Evolutionary conservation across 257 asterid species (phyloP).

Genomic region (Misopates orontium): DNA sequence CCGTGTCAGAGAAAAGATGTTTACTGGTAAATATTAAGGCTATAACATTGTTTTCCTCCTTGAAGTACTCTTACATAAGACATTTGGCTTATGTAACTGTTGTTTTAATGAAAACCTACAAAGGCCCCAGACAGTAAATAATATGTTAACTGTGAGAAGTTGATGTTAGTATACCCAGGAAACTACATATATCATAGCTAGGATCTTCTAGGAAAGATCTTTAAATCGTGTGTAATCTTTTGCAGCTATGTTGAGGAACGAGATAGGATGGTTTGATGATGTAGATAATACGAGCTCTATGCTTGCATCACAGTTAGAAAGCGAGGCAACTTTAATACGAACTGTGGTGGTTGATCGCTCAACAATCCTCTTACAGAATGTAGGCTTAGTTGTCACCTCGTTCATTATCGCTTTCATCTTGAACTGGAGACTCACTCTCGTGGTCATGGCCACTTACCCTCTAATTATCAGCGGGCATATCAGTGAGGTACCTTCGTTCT

Average conservation of each 20-base stretch:
- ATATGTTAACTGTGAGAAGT: background rate
- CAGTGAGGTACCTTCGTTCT: constrained; percentile 69
- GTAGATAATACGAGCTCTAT: constrained; percentile 71
- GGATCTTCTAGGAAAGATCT: background rate
- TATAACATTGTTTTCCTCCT: constrained; percentile 3
- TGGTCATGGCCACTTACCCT: constrained; percentile 89
- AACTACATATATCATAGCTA: background rate
- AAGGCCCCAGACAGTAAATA: no score
- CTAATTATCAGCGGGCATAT: constrained; percentile 88
- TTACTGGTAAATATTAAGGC: constrained; percentile 51
- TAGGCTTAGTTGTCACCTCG: constrained; percentile 76
- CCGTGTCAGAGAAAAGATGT: constrained; percentile 89
- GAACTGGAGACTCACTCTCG: constrained; percentile 97
- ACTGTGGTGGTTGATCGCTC: constrained; percentile 91
- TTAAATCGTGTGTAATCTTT: constrained; percentile 7
- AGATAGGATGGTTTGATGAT: constrained; percentile 94
- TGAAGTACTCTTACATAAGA: background rate
- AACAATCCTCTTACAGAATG: constrained; percentile 80
- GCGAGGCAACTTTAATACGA: constrained; percentile 77
- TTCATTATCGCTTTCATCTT: constrained; percentile 85
- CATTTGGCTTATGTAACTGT: background rate
- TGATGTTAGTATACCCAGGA: background rate
- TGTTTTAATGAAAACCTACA: background rate
- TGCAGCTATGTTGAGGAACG: constrained; percentile 95
- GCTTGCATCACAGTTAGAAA: constrained; percentile 85